Percentiles rank a stretch among this genome's conserved stretches.
These are phyloP conservation scores for Oehlia diaphana DNA, from an alignment of 192 early-diverging fungal species.

Conservation along the genomic window DNA sequence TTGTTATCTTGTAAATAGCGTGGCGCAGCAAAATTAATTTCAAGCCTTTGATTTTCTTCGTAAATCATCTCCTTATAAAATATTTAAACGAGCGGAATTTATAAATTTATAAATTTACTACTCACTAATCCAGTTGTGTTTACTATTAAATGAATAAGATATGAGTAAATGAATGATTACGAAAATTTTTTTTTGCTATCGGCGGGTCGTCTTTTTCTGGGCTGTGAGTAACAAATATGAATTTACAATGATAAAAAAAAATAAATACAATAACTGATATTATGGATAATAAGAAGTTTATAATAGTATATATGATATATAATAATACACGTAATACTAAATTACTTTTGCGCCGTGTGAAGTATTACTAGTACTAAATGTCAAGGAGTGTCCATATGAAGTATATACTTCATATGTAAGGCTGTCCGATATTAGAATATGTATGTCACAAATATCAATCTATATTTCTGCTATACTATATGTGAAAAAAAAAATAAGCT, in stretches of 20 bases:
- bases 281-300: neutral
- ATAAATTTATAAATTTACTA: neutral
- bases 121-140: neutral
- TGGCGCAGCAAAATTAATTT: neutral
- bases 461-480: neutral
- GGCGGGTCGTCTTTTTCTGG: neutral
- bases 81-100: neutral
- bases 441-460: neutral
- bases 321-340: neutral
- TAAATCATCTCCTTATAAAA: neutral
- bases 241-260: neutral
- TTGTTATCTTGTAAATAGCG: slow-evolving; percentile 11
- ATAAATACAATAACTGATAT: neutral
- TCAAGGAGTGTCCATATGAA: slow-evolving; percentile 3
- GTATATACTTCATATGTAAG: slow-evolving; percentile 17
- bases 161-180: neutral
- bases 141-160: neutral
- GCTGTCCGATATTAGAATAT: slow-evolving; percentile 8
- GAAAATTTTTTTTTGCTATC: too few relatives aligned
- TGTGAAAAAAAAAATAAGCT: neutral
- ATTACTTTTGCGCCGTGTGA: neutral
- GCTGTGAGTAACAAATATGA: neutral
- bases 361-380: neutral
- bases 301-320: neutral
- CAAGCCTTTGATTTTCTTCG: neutral